Evolutionary conservation across 2,329 filamentous ascomycete genomes (phyloP).

Genomic region (Sphaerulina vaccinii): DNA sequence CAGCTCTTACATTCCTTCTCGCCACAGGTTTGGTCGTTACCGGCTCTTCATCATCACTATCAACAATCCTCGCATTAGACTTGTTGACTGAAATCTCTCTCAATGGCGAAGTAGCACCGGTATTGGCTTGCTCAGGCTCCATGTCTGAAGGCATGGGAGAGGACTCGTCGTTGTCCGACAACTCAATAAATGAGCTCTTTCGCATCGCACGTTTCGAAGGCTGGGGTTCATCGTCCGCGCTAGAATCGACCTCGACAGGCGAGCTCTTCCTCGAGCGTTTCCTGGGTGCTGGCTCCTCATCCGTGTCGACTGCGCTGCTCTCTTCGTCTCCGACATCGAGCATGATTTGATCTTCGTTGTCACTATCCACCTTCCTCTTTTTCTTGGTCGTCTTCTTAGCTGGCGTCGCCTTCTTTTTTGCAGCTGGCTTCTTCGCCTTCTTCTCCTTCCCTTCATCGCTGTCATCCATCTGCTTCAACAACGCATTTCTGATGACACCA

Average conservation of each 20-base stretch:
- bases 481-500: constrained; percentile 49
- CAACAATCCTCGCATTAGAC: constrained; percentile 38
- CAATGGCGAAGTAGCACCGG: constrained; percentile 13
- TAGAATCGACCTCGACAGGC: neutral
- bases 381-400: constrained; percentile 20
- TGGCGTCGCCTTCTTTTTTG: constrained; percentile 19
- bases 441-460: constrained; percentile 29
- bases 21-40: constrained; percentile 36
- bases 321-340: constrained; percentile 17
- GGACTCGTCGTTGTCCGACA: constrained; percentile 17
- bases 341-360: constrained; percentile 25
- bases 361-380: constrained; percentile 12
- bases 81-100: constrained; percentile 38
- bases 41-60: constrained; percentile 46
- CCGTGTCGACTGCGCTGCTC: constrained; percentile 1
- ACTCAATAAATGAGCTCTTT: constrained; percentile 16
- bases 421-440: constrained; percentile 22
- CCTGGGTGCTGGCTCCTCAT: neutral
- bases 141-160: constrained; percentile 17
- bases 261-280: neutral
- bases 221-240: neutral
- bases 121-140: constrained; percentile 16
- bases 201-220: neutral
- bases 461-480: constrained; percentile 42
- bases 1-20: constrained; percentile 42